Base-by-base conservation (phyloP, 345 rosid species). In the Xanthoceras sorbifolium region DNA sequence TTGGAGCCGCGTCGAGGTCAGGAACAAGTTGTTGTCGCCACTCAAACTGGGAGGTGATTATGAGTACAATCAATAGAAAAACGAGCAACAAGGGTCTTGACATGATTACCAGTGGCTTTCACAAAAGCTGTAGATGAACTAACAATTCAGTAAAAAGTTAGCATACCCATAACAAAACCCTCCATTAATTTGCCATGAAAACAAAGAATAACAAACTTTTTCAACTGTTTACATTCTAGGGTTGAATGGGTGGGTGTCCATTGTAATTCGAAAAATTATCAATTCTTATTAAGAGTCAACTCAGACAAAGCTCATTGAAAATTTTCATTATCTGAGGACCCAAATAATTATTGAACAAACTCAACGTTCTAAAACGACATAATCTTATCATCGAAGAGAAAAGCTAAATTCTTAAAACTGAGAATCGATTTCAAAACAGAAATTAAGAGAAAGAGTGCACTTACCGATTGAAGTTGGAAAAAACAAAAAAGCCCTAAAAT, bases 11-110 rank as follows among this genome's bases (percentile, higher is more conserved):
- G 42, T 90, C 97, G 64, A 85, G 79, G 79, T 94, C 98, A 26
- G 61, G 82, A 74, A 92, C 85, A 57, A 93, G 90, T 44, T 87
- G 97, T 77, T 93, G 97, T 75, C 91, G 91, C 98, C 98, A 94
- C 78, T 94, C 98, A 70, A 94, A 94, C 66, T 91, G 97, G 69
- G 94, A 93, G 25, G 98, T 93, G 52, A 91, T 89, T 57, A 94
- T 87, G 54, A 93, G 91, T 82, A 90, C 78, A 14, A 94, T 80
- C 76, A 93, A 85, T 40, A 94, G 87, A 82, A 89, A 94, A 20
- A 90, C 94, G 0, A 94, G 91, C 48, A 94, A 29, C 84, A 94
- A 85, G 26, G 94, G 93, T 77, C 97, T 91, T 54, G 95, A 87
- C 95, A 94, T 94, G 23, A 67, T 85, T 46, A 79, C 28, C 67